Conservation (phyloP, 192 early-diverging fungal genomes). For the Entomortierella beljakovae region DNA sequence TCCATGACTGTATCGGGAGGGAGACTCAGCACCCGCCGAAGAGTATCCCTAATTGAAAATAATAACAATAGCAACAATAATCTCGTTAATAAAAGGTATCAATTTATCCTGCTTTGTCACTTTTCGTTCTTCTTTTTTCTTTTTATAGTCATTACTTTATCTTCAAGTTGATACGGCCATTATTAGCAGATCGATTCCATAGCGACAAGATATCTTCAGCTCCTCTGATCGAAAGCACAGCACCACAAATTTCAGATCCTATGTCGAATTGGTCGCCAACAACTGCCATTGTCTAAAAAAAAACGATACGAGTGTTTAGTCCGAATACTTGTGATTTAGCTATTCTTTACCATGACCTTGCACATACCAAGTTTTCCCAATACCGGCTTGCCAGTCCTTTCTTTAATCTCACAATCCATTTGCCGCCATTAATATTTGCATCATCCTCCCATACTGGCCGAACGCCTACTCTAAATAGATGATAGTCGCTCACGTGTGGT, state of each 20-base stretch:
- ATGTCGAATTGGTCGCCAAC: conserved; percentile 93
- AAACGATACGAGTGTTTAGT: background rate
- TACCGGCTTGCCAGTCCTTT: conserved; percentile 93
- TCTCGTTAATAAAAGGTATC: too few relatives aligned
- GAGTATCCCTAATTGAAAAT: conserved; percentile 71
- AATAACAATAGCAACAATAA: too few relatives aligned
- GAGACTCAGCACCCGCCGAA: conserved; percentile 85
- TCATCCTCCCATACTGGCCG: conserved; percentile 96
- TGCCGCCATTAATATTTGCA: conserved; percentile 87
- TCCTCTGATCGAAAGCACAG: conserved; percentile 91
- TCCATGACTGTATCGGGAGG: conserved; percentile 91
- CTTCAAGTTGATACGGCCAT: conserved; percentile 83
- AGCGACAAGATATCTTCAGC: conserved; percentile 95
- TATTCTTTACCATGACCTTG: too few relatives aligned
- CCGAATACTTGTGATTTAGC: background rate
- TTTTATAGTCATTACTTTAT: conserved; percentile 65
- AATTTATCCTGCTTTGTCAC: too few relatives aligned
- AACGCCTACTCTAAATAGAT: conserved; percentile 92
- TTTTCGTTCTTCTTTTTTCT: too few relatives aligned
- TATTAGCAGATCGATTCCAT: conserved; percentile 91
- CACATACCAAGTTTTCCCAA: conserved; percentile 87
- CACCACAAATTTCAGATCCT: conserved; percentile 90
- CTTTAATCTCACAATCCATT: conserved; percentile 94
- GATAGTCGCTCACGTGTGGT: conserved; percentile 89
- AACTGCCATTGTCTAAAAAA: conserved; percentile 78